phyloP scores from a whole-genome alignment of 441 rosid species.

The Capsella rubella region DNA sequence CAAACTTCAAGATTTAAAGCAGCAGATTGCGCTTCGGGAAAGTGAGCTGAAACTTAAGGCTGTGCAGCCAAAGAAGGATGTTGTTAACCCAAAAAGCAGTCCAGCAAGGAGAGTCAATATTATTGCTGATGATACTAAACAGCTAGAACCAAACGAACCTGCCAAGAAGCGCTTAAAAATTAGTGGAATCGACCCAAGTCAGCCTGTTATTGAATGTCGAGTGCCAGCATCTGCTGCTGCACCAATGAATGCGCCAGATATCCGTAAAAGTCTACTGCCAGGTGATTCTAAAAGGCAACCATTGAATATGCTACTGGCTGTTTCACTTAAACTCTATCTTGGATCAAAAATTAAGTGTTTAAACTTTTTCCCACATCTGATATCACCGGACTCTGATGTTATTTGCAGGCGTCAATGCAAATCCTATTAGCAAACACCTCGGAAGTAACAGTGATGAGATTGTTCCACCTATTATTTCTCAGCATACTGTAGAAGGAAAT shows the following conservation, averaged over 20 bases:
- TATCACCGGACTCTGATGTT: constrained; percentile 38
- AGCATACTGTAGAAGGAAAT: constrained; percentile 46
- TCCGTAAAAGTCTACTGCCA: constrained; percentile 47
- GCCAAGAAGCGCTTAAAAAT: constrained; percentile 72
- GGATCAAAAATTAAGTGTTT: constrained; percentile 43
- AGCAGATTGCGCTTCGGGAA: constrained; percentile 92
- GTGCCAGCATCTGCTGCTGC: constrained; percentile 46
- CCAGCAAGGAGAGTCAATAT: constrained; percentile 48
- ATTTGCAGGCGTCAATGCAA: constrained; percentile 61
- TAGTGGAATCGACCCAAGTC: constrained; percentile 49
- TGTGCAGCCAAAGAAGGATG: constrained; percentile 65
- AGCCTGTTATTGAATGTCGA: constrained; percentile 43
- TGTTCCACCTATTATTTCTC: constrained; percentile 46
- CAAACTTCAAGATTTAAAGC: constrained; percentile 82
- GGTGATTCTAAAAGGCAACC: constrained; percentile 44
- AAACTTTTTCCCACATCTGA: constrained; percentile 12
- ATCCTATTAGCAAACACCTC: constrained; percentile 46
- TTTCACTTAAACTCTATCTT: constrained; percentile 47
- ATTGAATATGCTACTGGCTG: constrained; percentile 34
- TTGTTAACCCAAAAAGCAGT: constrained; percentile 25
- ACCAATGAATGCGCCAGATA: constrained; percentile 49
- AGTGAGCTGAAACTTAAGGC: constrained; percentile 79
- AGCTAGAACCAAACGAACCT: constrained; percentile 58
- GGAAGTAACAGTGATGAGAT: constrained; percentile 50
- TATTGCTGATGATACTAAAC: constrained; percentile 50